Evolutionary conservation across 352 stramenopile species (phyloP).

Genomic region (Pelagophyceae sp.): DNA sequence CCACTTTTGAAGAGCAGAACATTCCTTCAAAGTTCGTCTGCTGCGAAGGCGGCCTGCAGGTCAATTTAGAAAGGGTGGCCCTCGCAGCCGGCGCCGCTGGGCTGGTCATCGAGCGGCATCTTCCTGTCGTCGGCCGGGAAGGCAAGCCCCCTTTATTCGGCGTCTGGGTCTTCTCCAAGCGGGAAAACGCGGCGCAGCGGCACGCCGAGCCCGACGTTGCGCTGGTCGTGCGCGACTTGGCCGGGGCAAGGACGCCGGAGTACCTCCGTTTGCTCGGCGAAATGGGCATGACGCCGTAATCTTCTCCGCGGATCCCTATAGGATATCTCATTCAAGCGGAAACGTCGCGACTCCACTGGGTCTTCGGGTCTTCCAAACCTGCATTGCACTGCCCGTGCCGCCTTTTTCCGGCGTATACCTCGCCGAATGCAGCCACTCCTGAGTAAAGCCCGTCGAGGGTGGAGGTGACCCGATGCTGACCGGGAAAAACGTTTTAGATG

Average conservation of each 20-base stretch:
- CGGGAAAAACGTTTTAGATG: too few species aligned
- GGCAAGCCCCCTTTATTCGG: constrained; percentile 32
- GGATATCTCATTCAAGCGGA: too few species aligned
- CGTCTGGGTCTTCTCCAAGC: constrained; percentile 22
- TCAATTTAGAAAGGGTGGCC: not conserved
- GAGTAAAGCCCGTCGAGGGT: too few species aligned
- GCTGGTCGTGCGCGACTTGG: not conserved
- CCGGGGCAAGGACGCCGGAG: not conserved
- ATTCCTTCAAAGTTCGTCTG: too few species aligned
- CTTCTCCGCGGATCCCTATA: too few species aligned
- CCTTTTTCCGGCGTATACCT: too few species aligned
- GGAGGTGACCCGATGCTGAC: too few species aligned
- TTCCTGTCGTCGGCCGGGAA: constrained; percentile 28
- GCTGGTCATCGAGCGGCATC: constrained; percentile 21
- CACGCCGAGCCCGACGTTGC: not conserved
- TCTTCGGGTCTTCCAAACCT: too few species aligned
- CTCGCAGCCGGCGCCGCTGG: not conserved
- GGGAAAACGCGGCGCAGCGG: not conserved
- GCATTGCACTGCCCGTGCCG: too few species aligned
- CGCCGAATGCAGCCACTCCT: too few species aligned
- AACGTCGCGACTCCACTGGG: too few species aligned
- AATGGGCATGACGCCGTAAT: constrained; percentile 1
- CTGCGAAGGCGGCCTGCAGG: constrained; percentile 8
- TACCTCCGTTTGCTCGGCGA: not conserved
- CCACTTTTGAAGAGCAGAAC: too few species aligned